These are phyloP conservation scores for Aspergillus ostianus DNA, from an alignment of 495 filamentous ascomycete species.

Conservation along the genomic window DNA sequence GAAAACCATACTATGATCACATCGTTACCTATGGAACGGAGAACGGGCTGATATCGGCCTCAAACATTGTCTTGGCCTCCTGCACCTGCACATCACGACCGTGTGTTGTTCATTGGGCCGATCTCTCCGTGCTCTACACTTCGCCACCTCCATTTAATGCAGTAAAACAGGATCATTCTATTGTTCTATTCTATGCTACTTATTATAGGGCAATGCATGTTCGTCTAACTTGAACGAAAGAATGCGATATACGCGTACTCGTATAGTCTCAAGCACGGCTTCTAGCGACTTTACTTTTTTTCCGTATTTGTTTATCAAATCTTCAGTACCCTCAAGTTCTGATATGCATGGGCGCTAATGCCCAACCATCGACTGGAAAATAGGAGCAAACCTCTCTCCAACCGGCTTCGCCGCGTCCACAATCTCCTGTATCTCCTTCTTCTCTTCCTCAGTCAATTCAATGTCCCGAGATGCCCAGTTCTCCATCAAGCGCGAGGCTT, in stretches of 20 bases:
- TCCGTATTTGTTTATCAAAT: slow-evolving; percentile 1
- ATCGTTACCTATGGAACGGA: too few species aligned
- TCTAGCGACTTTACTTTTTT: slow-evolving; percentile 1
- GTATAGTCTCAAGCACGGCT: slow-evolving; percentile 1
- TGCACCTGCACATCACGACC: too few species aligned
- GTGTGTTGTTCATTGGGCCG: too few species aligned
- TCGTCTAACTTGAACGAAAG: slow-evolving; percentile 1
- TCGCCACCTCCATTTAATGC: too few species aligned
- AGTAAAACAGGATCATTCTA: too few species aligned
- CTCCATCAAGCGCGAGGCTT: slow-evolving; percentile 36
- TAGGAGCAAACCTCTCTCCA: not conserved
- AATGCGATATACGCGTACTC: slow-evolving; percentile 1
- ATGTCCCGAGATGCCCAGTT: slow-evolving; percentile 44
- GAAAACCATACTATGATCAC: too few species aligned
- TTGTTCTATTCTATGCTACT: not conserved
- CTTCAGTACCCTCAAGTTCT: slow-evolving; percentile 1
- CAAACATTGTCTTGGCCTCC: too few species aligned
- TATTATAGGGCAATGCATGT: slow-evolving; percentile 1
- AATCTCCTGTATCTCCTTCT: slow-evolving; percentile 29
- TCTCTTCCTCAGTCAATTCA: slow-evolving; percentile 34
- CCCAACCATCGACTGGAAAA: not conserved
- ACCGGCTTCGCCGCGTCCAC: not conserved
- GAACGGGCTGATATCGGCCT: too few species aligned
- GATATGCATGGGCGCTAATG: slow-evolving; percentile 1
- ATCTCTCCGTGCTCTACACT: too few species aligned